phyloP scores from a whole-genome alignment of 768 basidiomycete species.

The Termitomyces sp. region DNA sequence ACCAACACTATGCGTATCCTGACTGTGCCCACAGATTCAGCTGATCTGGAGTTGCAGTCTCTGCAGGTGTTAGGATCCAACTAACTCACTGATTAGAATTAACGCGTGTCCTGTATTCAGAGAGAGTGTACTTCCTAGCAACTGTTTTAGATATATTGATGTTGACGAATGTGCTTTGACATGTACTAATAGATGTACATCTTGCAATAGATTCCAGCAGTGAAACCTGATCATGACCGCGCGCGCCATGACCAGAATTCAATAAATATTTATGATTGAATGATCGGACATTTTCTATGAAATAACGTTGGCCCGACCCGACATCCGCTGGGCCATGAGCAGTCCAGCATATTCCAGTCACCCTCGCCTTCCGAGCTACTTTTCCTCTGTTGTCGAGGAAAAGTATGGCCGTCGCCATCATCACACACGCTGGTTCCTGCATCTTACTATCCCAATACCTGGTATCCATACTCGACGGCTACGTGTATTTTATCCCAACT shows the following conservation, averaged over 20 bases:
- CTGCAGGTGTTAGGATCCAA: constrained; percentile 27
- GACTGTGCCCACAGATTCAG: constrained; percentile 75
- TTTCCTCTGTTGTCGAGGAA: constrained; percentile 53
- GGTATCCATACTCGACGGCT: constrained; percentile 50
- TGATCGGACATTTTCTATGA: not conserved
- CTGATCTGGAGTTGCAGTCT: constrained; percentile 73
- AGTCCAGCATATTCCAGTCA: constrained; percentile 1
- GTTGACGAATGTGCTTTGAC: not conserved
- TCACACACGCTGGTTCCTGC: constrained; percentile 49
- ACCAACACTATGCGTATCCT: constrained; percentile 87
- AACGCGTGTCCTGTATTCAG: not conserved
- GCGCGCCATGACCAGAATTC: too few relatives aligned
- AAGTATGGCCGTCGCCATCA: constrained; percentile 49
- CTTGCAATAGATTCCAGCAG: not conserved
- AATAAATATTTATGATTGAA: not conserved
- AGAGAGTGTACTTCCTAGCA: not conserved
- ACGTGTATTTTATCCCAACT: constrained; percentile 56
- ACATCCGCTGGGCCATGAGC: constrained; percentile 1
- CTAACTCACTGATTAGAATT: not conserved
- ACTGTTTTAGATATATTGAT: not conserved
- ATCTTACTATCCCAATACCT: constrained; percentile 56
- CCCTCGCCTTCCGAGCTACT: constrained; percentile 23
- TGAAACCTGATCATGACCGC: not conserved
- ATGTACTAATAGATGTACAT: not conserved
- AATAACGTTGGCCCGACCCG: not conserved